phyloP scores from a whole-genome alignment of 2,329 filamentous ascomycete genomes.

The Aurifilum marmelostoma region DNA sequence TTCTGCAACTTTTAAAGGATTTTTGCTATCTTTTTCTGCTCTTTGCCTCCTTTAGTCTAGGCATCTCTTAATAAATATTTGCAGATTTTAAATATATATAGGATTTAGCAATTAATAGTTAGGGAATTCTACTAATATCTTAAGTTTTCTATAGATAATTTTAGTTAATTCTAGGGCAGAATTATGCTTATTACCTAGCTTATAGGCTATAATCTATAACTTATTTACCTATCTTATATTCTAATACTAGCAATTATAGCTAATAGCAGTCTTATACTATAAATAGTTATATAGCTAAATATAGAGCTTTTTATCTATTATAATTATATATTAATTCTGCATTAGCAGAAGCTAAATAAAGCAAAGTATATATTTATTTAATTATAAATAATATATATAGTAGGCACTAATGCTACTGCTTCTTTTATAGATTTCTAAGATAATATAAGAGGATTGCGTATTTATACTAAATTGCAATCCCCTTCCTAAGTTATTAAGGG shows the following conservation, averaged over 20 bases:
- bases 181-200: background rate
- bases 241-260: background rate
- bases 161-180: background rate
- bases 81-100: background rate
- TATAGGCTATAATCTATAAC: background rate
- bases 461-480: background rate
- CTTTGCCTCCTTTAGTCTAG: background rate
- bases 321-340: background rate
- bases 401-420: background rate
- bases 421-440: background rate
- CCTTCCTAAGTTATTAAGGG: background rate
- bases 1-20: background rate
- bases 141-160: background rate
- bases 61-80: background rate
- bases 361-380: background rate
- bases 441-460: background rate
- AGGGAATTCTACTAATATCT: background rate
- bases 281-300: background rate
- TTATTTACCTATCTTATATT: background rate
- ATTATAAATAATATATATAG: background rate
- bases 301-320: background rate
- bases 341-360: background rate
- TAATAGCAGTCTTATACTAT: background rate
- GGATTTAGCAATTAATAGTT: background rate
- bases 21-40: too few species aligned